A percentile compares a stretch with the other conserved stretches of the same genome.
These are phyloP conservation scores for Calendula officinalis DNA, from an alignment of 129 eudicot species.

Conservation along the genomic window DNA sequence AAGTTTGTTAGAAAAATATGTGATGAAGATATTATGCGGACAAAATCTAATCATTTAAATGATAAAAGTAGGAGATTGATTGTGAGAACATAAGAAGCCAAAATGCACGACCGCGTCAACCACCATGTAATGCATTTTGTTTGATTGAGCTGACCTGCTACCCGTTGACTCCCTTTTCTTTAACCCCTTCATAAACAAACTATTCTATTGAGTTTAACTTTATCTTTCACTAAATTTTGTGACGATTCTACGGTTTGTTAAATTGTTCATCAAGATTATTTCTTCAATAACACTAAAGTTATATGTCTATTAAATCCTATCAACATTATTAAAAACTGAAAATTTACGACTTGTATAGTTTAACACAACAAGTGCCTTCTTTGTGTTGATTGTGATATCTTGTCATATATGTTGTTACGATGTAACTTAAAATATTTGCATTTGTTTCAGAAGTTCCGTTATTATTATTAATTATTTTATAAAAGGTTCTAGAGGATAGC, in stretches of 20 bases:
- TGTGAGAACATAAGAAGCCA: conserved; percentile 27
- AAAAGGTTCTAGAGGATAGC: background rate
- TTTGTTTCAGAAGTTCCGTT: background rate
- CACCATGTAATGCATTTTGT: conserved; percentile 4
- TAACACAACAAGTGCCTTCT: too few relatives aligned
- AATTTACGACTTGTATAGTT: too few relatives aligned
- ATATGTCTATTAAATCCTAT: too few relatives aligned
- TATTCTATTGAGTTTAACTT: too few relatives aligned
- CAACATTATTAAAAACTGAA: too few relatives aligned
- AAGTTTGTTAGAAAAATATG: background rate
- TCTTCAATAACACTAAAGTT: too few relatives aligned
- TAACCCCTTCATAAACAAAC: too few relatives aligned
- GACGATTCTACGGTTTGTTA: too few relatives aligned
- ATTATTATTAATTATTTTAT: background rate
- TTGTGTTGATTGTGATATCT: too few relatives aligned
- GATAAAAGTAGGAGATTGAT: background rate
- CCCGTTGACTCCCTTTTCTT: conserved; percentile 16
- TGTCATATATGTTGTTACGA: background rate
- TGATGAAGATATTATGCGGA: conserved; percentile 19
- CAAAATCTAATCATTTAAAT: conserved; percentile 24
- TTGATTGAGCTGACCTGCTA: conserved; percentile 3
- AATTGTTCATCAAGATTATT: too few relatives aligned
- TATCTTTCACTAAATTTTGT: too few relatives aligned
- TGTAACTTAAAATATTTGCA: background rate
- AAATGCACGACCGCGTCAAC: conserved; percentile 35